Evolutionary conservation across 768 basidiomycete species (phyloP).

Genomic region (Coprinopsis sp.): DNA sequence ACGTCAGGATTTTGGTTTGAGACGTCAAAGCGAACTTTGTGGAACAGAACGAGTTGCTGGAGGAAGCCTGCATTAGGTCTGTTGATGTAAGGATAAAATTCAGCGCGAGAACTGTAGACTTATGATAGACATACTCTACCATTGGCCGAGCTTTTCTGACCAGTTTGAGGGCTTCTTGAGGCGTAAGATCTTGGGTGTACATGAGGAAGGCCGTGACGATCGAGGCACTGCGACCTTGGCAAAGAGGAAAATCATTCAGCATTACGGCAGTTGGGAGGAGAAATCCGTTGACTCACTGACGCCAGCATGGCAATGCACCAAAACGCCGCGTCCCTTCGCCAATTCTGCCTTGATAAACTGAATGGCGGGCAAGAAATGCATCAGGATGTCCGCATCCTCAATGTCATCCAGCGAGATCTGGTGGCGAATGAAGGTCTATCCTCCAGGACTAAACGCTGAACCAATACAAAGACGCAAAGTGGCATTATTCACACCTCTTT

Average conservation of each 20-base stretch:
- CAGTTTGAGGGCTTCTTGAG: constrained; percentile 59
- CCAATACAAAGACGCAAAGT: background rate
- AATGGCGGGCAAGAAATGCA: constrained; percentile 74
- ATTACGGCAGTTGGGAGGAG: background rate
- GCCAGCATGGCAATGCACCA: constrained; percentile 90
- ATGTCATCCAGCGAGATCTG: constrained; percentile 79
- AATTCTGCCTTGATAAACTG: constrained; percentile 80
- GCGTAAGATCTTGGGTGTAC: constrained; percentile 57
- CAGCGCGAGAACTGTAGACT: background rate
- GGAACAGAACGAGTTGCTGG: constrained; percentile 75
- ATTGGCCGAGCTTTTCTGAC: constrained; percentile 63
- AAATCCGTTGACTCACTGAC: constrained; percentile 53
- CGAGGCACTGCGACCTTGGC: constrained; percentile 72
- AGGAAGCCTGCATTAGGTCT: constrained; percentile 89
- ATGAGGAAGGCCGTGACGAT: constrained; percentile 89
- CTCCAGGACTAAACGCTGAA: background rate
- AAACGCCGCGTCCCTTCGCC: constrained; percentile 67
- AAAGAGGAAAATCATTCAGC: constrained; percentile 3
- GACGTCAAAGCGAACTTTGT: constrained; percentile 66
- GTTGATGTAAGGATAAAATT: background rate
- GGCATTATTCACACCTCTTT: constrained; percentile 44
- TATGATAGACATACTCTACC: constrained; percentile 51
- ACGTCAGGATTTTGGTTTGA: constrained; percentile 63
- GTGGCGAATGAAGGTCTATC: constrained; percentile 71
- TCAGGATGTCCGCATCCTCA: constrained; percentile 70